Evolutionary conservation across 2,329 filamentous ascomycete species (phyloP), one percentile per base, ranked within the genome.

Genomic region (Claviceps cyperi): DNA sequence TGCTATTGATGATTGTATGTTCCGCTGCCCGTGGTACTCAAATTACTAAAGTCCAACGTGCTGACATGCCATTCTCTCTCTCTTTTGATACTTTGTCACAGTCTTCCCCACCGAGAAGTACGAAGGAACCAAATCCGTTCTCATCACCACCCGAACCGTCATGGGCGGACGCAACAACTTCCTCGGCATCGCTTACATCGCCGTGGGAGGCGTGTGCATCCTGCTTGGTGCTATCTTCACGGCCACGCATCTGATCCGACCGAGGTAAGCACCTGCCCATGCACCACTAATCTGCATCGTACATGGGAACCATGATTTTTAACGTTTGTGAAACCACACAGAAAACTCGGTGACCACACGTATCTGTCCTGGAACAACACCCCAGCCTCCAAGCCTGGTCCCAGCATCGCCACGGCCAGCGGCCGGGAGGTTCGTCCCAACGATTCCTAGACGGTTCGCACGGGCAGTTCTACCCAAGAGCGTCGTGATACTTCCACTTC

Each of bases 331-430:
- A 32, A 32, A 11, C 28, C 9, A 11, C 13, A n/a, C 57, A 91
- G 92, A 62, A 98, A 97, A 84, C 78, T 98, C 41, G 92, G 92
- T 54, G 92, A 98, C 66, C 92, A 97, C 67, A 96, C 89, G 8
- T 97, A 98, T 65, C 77, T 98, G 46, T 92, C 87, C 22, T 98
- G 92, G 92, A 96, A 97, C 65, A 79, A 80, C 52, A 70, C 69
- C 1, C 73, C 75, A 2, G 57, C 67, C n/a, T 56, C 65, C 53
- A 72, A 72, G 60, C 59, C 66, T 9, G 67, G 67, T 37, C 65
- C 69, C 24, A 60, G 64, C 50, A 65, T 70, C 14, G 73, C 68
- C 53, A 64, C 71, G 59, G 70, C 74, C 28, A 71, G 72, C 22
- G 80, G 81, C 52, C 78, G 83, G 55, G 75, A 82, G 50, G 51